phyloP scores from a whole-genome alignment of 2,329 filamentous ascomycete species.

The Trichoderma semiorbis region DNA sequence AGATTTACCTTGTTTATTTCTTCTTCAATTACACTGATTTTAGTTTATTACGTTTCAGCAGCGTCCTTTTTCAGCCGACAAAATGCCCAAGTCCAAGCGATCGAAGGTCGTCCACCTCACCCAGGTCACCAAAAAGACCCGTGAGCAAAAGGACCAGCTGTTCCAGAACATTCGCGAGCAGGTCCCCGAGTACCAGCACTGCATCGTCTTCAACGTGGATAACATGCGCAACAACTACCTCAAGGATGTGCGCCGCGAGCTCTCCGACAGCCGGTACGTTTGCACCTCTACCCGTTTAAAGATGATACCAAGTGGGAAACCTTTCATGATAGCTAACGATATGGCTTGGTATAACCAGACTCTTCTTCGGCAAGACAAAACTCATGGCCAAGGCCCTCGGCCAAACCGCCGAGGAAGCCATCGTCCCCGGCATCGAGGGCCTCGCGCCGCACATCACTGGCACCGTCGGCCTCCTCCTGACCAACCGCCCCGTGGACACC shows the following conservation, averaged over 20 bases:
- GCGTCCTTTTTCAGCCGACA: constrained; percentile 28
- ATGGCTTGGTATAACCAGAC: constrained; percentile 43
- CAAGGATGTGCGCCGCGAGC: constrained; percentile 82
- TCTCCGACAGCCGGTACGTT: constrained; percentile 75
- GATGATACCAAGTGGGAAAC: neutral
- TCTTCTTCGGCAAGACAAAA: constrained; percentile 99
- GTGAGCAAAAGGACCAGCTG: constrained; percentile 86
- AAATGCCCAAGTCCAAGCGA: constrained; percentile 96
- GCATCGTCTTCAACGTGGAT: constrained; percentile 90
- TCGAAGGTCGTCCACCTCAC: constrained; percentile 85
- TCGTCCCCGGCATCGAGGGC: constrained; percentile 71
- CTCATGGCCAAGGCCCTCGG: constrained; percentile 97
- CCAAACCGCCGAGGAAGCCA: constrained; percentile 70
- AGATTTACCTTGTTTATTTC: neutral
- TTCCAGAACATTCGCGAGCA: constrained; percentile 85
- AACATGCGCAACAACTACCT: constrained; percentile 98
- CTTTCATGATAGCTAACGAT: neutral
- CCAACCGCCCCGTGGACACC: constrained; percentile 65
- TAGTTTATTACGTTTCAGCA: neutral
- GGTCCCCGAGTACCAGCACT: constrained; percentile 80
- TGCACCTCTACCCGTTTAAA: neutral
- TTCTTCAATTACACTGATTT: neutral
- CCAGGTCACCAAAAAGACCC: constrained; percentile 86
- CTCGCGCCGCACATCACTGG: constrained; percentile 70
- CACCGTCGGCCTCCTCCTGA: constrained; percentile 87